phyloP scores from a whole-genome alignment of 306 rosid species.

The Oemleria cerasiformis region DNA sequence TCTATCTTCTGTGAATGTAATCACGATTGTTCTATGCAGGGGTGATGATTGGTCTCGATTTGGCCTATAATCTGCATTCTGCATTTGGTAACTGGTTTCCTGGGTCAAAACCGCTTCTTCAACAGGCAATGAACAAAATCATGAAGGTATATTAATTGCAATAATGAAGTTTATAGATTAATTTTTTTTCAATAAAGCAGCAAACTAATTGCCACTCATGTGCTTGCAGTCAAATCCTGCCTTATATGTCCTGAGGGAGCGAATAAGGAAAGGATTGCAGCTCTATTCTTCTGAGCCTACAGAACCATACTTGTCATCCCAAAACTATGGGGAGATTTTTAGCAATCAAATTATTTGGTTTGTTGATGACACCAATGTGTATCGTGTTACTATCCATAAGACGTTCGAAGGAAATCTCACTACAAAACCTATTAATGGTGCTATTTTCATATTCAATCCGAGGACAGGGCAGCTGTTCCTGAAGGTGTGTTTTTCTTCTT shows the following conservation, averaged over 20 bases:
- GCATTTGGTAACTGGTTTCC: conserved; percentile 99
- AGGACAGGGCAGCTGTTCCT: conserved; percentile 96
- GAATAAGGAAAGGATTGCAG: conserved; percentile 96
- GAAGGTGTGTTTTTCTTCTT: conserved; percentile 51
- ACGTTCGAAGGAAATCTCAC: conserved; percentile 99
- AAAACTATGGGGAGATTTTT: conserved; percentile 97
- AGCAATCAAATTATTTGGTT: conserved; percentile 99
- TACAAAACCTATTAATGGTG: conserved; percentile 97
- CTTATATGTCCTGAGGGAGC: conserved; percentile 92
- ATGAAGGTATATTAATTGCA: conserved; percentile 65
- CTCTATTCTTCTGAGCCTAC: conserved; percentile 99
- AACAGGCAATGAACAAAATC: conserved; percentile 98
- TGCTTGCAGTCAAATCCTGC: conserved; percentile 96
- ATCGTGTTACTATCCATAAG: conserved; percentile 96
- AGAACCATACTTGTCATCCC: conserved; percentile 95
- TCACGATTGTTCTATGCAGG: conserved; percentile 45
- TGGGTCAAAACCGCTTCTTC: conserved; percentile 92
- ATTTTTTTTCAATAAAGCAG: background rate
- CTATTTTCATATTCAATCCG: conserved; percentile 93
- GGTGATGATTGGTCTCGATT: conserved; percentile 95
- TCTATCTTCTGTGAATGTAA: conserved; percentile 7
- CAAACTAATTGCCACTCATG: conserved; percentile 28
- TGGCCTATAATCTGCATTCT: conserved; percentile 96
- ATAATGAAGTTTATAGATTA: background rate
- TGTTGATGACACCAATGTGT: conserved; percentile 99